These are phyloP conservation scores for Hericium erinaceus DNA, from an alignment of 768 basidiomycete genomes.

Conservation along the genomic window DNA sequence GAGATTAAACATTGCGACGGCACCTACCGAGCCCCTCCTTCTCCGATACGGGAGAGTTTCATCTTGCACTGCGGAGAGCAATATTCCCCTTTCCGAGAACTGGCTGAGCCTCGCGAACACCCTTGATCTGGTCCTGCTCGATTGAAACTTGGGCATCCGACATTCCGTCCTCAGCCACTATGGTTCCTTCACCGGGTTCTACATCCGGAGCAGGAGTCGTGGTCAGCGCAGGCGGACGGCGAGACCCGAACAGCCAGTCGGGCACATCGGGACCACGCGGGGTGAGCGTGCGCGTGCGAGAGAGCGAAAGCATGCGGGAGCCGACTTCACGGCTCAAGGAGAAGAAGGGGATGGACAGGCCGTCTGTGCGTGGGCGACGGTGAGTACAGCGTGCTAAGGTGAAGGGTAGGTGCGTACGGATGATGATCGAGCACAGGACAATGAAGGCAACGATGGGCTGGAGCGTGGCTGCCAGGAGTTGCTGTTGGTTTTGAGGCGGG, in stretches of 20 bases:
- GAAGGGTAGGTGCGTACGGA: slow-evolving; percentile 41
- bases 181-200: no score
- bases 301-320: neutral
- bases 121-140: no score
- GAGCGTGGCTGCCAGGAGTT: slow-evolving; percentile 61
- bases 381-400: neutral
- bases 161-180: no score
- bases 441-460: slow-evolving; percentile 84
- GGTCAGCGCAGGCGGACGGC: no score
- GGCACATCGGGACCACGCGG: neutral
- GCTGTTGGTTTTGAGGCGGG: slow-evolving; percentile 60
- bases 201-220: no score
- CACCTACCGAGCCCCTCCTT: no score
- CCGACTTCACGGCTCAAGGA: slow-evolving; percentile 20
- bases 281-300: neutral
- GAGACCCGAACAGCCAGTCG: neutral
- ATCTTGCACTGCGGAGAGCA: no score
- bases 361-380: slow-evolving; percentile 23
- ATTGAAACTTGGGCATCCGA: no score
- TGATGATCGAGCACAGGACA: slow-evolving; percentile 78
- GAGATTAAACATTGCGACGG: no score
- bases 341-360: slow-evolving; percentile 44
- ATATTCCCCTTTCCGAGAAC: no score
- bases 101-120: no score
- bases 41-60: no score